Conservation (phyloP, 345 rosid species). For the Eucalyptus erythrocorys region DNA sequence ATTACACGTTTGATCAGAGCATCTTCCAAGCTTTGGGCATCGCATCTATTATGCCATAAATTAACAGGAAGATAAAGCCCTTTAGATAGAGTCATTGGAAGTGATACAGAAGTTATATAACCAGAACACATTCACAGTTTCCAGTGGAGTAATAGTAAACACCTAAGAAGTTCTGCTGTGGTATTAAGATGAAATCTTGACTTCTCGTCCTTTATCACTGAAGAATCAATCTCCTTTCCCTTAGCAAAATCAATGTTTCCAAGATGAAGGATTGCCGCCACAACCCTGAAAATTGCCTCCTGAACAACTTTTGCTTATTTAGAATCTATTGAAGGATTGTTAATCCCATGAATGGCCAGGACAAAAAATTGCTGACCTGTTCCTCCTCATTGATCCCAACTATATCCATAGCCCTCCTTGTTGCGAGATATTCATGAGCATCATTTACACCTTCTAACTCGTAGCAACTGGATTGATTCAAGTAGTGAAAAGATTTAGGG, state of each 20-base stretch:
- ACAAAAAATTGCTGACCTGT: constrained; percentile 25
- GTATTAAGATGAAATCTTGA: constrained; percentile 68
- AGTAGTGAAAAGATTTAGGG: constrained; percentile 61
- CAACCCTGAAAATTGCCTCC: constrained; percentile 89
- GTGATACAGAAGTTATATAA: neutral
- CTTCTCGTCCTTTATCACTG: constrained; percentile 61
- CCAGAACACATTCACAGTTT: neutral
- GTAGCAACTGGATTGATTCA: constrained; percentile 75
- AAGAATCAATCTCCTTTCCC: constrained; percentile 78
- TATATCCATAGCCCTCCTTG: constrained; percentile 85
- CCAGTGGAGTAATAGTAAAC: neutral
- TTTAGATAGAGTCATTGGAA: neutral
- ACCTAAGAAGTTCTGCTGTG: constrained; percentile 73
- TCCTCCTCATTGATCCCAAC: constrained; percentile 74
- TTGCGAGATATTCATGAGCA: constrained; percentile 75
- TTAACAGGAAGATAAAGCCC: neutral
- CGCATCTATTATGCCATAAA: constrained; percentile 38
- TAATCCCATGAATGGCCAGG: neutral
- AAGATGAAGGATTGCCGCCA: constrained; percentile 88
- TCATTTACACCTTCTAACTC: constrained; percentile 76
- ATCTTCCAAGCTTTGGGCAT: constrained; percentile 78
- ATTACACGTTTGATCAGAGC: constrained; percentile 82
- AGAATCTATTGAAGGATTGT: constrained; percentile 4
- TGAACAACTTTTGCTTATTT: constrained; percentile 16
- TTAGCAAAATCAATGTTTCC: constrained; percentile 74